Conservation (phyloP, 768 basidiomycete species). For the Russula sp. region DNA sequence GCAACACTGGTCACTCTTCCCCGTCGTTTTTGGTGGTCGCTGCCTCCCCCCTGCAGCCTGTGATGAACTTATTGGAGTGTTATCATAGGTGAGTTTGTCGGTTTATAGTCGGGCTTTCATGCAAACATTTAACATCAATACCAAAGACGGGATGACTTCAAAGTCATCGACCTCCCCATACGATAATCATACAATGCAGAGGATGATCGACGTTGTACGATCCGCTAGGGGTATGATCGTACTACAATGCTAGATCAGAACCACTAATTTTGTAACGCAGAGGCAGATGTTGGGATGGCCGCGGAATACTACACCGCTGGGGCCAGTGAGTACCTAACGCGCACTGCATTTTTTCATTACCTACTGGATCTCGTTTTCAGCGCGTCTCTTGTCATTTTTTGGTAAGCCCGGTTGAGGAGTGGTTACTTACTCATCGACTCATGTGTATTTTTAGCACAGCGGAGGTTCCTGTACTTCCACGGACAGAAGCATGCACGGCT, state of each 20-base stretch:
- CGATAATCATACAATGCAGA: neutral
- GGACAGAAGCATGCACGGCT: slow-evolving; percentile 17
- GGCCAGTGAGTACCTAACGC: slow-evolving; percentile 1
- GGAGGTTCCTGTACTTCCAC: slow-evolving; percentile 17
- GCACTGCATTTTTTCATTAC: neutral
- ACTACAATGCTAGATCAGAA: no score
- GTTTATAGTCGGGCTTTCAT: no score
- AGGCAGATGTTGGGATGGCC: neutral
- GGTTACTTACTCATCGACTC: neutral
- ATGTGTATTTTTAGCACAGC: slow-evolving; percentile 3
- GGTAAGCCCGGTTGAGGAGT: neutral
- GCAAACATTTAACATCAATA: neutral
- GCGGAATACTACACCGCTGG: neutral
- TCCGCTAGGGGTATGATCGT: slow-evolving; percentile 1
- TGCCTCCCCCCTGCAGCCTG: slow-evolving; percentile 6
- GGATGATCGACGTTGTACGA: slow-evolving; percentile 12
- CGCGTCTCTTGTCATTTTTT: slow-evolving; percentile 16
- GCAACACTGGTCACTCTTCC: slow-evolving; percentile 28
- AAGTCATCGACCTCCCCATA: slow-evolving; percentile 13
- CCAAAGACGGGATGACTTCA: slow-evolving; percentile 17
- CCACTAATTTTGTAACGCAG: neutral
- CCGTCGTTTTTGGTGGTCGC: slow-evolving; percentile 11
- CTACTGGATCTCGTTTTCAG: neutral
- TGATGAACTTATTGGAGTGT: slow-evolving; percentile 34
- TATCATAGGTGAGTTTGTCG: slow-evolving; percentile 31